These are phyloP conservation scores for Aegle marmelos DNA, from an alignment of 345 rosid genomes.

Conservation along the genomic window DNA sequence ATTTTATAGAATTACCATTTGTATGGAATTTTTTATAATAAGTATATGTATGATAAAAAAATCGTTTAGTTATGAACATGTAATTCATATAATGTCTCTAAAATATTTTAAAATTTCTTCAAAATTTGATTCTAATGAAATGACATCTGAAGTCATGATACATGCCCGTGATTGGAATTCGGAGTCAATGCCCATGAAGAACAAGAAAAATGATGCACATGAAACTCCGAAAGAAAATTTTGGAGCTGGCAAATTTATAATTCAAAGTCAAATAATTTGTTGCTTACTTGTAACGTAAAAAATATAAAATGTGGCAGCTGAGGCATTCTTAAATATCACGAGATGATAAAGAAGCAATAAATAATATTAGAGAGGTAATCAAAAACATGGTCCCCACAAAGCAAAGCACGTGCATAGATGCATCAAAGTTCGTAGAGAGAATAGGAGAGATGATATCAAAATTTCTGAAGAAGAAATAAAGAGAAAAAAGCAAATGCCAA, in stretches of 20 bases:
- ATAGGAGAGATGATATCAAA: background rate
- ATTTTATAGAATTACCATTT: too few species aligned
- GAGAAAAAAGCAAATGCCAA: background rate
- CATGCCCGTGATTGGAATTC: background rate
- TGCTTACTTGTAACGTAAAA: background rate
- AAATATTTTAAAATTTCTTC: background rate
- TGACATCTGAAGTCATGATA: background rate
- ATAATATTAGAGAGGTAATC: too few species aligned
- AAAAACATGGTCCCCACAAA: constrained; percentile 25
- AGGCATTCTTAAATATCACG: background rate
- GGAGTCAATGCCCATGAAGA: background rate
- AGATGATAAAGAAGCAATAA: background rate
- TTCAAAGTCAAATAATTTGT: constrained; percentile 5
- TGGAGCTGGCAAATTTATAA: background rate
- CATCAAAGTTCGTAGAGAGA: constrained; percentile 45
- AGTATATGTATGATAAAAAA: too few species aligned
- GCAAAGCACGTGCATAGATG: constrained; percentile 59
- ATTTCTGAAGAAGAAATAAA: background rate
- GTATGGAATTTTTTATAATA: too few species aligned
- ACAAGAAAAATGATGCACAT: background rate
- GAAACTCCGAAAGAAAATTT: background rate
- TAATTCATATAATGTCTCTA: too few species aligned
- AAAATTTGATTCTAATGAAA: background rate
- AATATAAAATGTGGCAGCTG: background rate
- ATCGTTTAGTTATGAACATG: too few species aligned